These are phyloP conservation scores for Eucalyptus sp. DNA, from an alignment of 345 rosid genomes.

Conservation along the genomic window DNA sequence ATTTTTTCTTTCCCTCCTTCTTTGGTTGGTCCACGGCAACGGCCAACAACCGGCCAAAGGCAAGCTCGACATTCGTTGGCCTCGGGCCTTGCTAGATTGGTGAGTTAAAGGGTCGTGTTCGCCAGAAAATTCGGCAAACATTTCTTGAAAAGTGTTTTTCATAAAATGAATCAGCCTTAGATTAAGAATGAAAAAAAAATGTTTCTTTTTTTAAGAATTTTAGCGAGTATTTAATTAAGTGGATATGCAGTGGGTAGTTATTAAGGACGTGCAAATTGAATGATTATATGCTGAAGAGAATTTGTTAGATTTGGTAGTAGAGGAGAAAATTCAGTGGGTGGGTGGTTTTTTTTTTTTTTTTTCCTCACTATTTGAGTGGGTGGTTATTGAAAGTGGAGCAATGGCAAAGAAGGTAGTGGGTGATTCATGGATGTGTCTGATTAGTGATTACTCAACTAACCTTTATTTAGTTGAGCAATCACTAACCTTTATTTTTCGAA, in stretches of 20 bases:
- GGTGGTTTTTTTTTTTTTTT: background rate
- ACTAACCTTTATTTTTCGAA: no score
- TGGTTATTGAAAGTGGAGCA: background rate
- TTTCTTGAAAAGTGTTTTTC: no score
- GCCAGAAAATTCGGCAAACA: no score
- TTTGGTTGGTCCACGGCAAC: fast-evolving
- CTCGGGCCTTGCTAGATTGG: no score
- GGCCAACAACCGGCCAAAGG: no score
- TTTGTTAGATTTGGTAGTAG: background rate
- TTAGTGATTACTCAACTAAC: background rate
- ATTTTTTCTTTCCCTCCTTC: no score
- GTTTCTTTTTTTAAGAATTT: background rate
- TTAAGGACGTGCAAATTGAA: background rate
- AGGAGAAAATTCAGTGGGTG: background rate
- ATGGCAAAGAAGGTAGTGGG: background rate
- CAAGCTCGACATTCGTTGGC: fast-evolving
- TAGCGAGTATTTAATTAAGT: background rate
- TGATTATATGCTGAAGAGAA: background rate
- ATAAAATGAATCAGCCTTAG: no score
- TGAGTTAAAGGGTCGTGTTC: fast-evolving
- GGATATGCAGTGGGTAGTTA: background rate
- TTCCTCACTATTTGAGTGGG: background rate
- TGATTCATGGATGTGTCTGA: background rate
- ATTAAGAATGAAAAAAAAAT: background rate
- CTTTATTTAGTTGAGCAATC: background rate